Evolutionary conservation across 2,329 filamentous ascomycete genomes (phyloP), one percentile per base, ranked within the genome.

Genomic region (Fusarium tricinctum): DNA sequence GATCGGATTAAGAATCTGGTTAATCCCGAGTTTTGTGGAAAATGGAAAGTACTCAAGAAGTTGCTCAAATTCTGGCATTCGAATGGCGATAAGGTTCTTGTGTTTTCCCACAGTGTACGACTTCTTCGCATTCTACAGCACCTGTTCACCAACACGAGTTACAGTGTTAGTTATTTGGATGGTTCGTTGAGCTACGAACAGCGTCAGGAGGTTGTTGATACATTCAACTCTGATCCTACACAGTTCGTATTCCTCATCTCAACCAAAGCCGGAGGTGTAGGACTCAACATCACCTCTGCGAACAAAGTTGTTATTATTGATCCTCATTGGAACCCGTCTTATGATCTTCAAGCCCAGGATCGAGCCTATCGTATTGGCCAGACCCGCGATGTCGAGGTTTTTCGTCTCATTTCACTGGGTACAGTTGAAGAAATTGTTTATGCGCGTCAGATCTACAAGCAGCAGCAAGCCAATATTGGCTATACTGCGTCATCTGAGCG

Each of bases 291-390:
- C 75, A 97, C 95, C 0, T 96, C 93, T 3, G 96, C 96, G 2
- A 99, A 99, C 80, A 98, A 98, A 80, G 96, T 99, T 0, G 95
- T 99, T 40, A 93, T 99, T 35, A 90, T 98, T 47, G 96, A 98
- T 76, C 96, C 96, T 0, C 96, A 98, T 74, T 99, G 96, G 96
- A 99, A 99, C 70, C 96, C 96, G 1, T 88, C 93, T 3, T 95
- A 96, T 71, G 96, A 99, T 74, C 85, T 98, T 1, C 96, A 99
- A 78, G 96, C 96, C 0, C 96, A 99, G 79, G 96, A 99, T 76
- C 89, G 96, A 51, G 96, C 96, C 4, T 98, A 99, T 77, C 91
- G 96, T 51, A 98, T 99, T 67, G 96, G 96, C 1, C 96, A 99
- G 79, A 89, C 88, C 0, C 87, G 96, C 20, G 93, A 98, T 74